phyloP scores from a whole-genome alignment of 1,284 basidiomycete species.

The Ustilago sp. region DNA sequence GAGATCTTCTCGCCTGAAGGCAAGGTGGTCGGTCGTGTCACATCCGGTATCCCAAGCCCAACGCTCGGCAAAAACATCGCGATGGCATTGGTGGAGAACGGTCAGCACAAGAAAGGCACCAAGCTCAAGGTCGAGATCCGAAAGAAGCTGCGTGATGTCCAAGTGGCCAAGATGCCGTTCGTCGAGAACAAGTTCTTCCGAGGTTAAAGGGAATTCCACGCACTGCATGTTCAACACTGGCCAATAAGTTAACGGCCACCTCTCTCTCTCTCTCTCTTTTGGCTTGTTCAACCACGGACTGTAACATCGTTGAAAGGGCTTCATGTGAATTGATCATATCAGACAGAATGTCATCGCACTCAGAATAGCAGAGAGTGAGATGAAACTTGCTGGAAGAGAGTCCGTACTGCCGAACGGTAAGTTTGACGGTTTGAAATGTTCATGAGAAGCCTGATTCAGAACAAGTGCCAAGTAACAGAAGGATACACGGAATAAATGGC shows the following conservation, averaged over 20 bases:
- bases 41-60: constrained; percentile 95
- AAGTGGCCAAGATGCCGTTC: constrained; percentile 80
- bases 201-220: constrained; percentile 23
- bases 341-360: not conserved
- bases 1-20: constrained; percentile 79
- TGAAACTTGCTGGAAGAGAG: not conserved
- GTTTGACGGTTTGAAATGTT: not conserved
- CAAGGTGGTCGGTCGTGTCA: constrained; percentile 74
- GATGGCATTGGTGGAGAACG: constrained; percentile 86
- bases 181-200: constrained; percentile 74
- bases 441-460: not conserved
- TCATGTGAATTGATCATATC: not conserved
- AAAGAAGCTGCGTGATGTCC: constrained; percentile 78
- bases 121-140: constrained; percentile 82
- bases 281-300: constrained; percentile 14
- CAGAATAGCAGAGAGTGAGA: not conserved
- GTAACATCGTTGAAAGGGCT: not conserved
- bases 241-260: not conserved
- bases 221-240: constrained; percentile 4
- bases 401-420: not conserved
- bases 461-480: not conserved
- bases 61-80: constrained; percentile 91
- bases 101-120: constrained; percentile 91
- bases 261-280: not conserved
- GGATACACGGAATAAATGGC: not conserved